Evolutionary conservation across 495 filamentous ascomycete genomes (phyloP), one percentile per base, ranked within the genome.

Genomic region (Hyaloscypha hepaticicola): DNA sequence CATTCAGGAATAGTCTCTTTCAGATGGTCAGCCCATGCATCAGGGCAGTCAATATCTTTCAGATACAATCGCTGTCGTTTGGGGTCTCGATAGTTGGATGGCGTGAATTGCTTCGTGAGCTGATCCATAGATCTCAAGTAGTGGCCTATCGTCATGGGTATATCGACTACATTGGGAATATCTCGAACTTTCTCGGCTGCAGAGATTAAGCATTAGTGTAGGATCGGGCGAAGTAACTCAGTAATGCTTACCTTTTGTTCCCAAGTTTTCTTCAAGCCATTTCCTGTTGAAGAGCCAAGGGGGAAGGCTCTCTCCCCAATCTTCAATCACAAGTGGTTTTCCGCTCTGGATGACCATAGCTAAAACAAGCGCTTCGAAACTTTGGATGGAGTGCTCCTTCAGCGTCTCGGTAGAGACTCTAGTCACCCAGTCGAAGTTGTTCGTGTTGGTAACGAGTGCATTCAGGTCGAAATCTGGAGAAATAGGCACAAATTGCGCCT

Each of bases 41-140:
- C 76, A 0, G 94, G 94, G 72, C 91, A 96, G 71, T 98, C 94
- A 65, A 98, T 96, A 72, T 98, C 94, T 69, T 98, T 98, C 61
- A 96, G 75, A 74, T 98, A 98, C 3, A 97, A 83, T 14, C 95
- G 86, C 70, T 99, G 95, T 16, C 87, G 83, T 48, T 82, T 79
- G 50, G 86, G 80, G 24, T 93, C 86, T 59, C 81, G 82, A 70
- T 87, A 95, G 66, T 87, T 92, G 14, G 79, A 75, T 0, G 80
- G 70, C 6, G 79, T 90, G 75, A 88, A 93, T 69, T 91, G 89
- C 38, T 90, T 85, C 1, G 92, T 83, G 48, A 98, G 81, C 63
- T 84, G 84, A 24, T 84, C 80, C 86, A 97, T 85, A 57, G 89
- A 93, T 58, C 87, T 86, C 14, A 99, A 78, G 75, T 99, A 99